phyloP scores from a whole-genome alignment of 2,329 filamentous ascomycete species.

The Ceratocystis harringtonii region DNA sequence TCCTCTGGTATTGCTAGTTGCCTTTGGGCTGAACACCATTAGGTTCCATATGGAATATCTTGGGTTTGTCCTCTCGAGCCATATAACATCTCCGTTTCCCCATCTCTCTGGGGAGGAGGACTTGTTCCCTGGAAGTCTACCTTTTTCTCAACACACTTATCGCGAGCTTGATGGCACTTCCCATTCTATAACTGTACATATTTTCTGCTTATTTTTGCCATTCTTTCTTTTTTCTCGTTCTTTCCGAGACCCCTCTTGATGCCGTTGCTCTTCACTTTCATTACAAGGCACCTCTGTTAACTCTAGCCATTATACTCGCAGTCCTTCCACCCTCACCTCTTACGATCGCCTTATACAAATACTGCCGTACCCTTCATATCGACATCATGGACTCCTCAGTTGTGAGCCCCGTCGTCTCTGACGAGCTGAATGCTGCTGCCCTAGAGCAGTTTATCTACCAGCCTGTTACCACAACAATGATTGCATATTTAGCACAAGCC shows the following conservation, averaged over 20 bases:
- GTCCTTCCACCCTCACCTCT: not conserved
- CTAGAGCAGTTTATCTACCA: conserved; percentile 69
- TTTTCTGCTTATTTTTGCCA: not conserved
- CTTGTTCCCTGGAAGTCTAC: not conserved
- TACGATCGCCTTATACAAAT: not conserved
- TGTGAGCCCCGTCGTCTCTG: conserved; percentile 29
- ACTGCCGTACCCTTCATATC: no score
- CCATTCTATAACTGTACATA: not conserved
- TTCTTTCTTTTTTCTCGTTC: not conserved
- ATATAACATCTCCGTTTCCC: not conserved
- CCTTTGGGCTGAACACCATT: not conserved
- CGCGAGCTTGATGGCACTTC: conserved; percentile 1
- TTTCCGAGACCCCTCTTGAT: not conserved
- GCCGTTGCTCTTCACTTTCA: not conserved
- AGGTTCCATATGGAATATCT: not conserved
- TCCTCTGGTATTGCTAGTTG: not conserved
- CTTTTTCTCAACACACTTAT: not conserved
- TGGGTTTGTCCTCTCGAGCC: not conserved
- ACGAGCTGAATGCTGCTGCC: conserved; percentile 54
- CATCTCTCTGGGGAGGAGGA: not conserved
- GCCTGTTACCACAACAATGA: conserved; percentile 62
- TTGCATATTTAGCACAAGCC: conserved; percentile 58
- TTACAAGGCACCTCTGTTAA: not conserved
- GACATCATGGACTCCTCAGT: conserved; percentile 12
- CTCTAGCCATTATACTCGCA: not conserved